phyloP scores from a whole-genome alignment of 2,329 filamentous ascomycete species.

The Teratosphaeria destructans region DNA sequence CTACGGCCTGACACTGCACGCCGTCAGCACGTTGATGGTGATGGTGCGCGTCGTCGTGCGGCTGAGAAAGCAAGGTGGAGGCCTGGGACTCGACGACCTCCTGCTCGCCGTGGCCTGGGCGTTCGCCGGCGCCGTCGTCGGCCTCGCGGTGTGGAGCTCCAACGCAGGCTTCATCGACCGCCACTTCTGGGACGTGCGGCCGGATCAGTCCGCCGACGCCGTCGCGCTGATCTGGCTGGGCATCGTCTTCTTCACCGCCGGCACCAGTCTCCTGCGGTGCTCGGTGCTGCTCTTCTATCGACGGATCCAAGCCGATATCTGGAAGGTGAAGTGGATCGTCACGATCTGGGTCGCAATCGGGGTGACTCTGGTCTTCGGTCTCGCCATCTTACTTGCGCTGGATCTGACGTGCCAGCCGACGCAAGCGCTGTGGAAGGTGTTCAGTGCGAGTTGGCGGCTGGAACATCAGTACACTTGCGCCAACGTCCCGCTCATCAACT shows the following conservation, averaged over 20 bases:
- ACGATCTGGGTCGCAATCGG: neutral
- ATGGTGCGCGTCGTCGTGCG: neutral
- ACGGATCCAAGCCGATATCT: neutral
- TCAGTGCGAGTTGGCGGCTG: neutral
- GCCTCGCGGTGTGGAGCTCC: neutral
- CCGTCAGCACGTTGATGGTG: neutral
- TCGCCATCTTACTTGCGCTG: neutral
- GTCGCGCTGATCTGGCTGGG: neutral
- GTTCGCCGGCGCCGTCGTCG: neutral
- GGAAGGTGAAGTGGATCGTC: neutral
- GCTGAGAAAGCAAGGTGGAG: neutral
- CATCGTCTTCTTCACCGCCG: neutral
- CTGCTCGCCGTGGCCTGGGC: neutral
- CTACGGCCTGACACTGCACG: neutral
- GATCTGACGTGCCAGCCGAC: neutral
- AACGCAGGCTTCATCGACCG: neutral
- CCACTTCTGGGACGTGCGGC: neutral
- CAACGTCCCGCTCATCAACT: neutral
- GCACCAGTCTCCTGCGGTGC: neutral
- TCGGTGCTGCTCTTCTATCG: neutral
- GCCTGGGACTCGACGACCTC: neutral
- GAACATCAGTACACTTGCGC: neutral
- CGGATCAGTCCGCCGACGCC: neutral
- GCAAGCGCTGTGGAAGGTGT: neutral
- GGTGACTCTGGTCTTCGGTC: neutral